Percentiles rank a stretch among this genome's conserved stretches.
Conservation (phyloP, 257 asterid genomes). For the Ilex asprella region DNA sequence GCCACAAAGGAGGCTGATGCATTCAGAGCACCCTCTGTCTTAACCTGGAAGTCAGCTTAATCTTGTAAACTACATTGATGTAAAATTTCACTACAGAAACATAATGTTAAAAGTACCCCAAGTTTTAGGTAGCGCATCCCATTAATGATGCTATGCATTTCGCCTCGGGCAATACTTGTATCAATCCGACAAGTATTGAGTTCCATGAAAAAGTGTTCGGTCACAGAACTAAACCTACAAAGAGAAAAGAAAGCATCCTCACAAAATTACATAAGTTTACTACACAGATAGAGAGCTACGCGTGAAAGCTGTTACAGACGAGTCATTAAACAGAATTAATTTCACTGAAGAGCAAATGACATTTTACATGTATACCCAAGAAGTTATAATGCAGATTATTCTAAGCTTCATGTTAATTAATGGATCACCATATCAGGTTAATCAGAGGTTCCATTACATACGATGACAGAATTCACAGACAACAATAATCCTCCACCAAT, state of each 20-base stretch:
- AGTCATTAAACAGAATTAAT: too few species aligned
- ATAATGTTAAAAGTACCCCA: conserved; percentile 61
- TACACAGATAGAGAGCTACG: too few species aligned
- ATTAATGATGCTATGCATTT: conserved; percentile 88
- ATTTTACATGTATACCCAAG: too few species aligned
- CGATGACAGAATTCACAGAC: too few species aligned
- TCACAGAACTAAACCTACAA: conserved; percentile 93
- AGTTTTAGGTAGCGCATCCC: conserved; percentile 99
- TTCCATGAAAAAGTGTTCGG: conserved; percentile 98
- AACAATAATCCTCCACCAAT: too few species aligned
- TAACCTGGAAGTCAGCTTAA: conserved; percentile 59
- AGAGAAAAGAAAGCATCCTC: conserved; percentile 4
- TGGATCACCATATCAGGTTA: too few species aligned
- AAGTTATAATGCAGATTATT: too few species aligned
- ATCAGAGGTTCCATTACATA: too few species aligned
- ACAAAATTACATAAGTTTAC: too few species aligned
- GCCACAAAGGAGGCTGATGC: conserved; percentile 99
- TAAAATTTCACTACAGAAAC: conserved; percentile 16
- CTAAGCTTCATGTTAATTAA: too few species aligned
- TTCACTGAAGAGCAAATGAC: too few species aligned
- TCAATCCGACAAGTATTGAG: conserved; percentile 91
- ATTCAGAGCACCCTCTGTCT: conserved; percentile 92
- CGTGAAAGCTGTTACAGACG: too few species aligned
- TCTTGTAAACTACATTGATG: conserved; percentile 22
- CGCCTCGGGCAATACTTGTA: conserved; percentile 86